These are phyloP conservation scores for Salisapilia sapeloensis DNA, from an alignment of 352 stramenopile species.

Conservation along the genomic window DNA sequence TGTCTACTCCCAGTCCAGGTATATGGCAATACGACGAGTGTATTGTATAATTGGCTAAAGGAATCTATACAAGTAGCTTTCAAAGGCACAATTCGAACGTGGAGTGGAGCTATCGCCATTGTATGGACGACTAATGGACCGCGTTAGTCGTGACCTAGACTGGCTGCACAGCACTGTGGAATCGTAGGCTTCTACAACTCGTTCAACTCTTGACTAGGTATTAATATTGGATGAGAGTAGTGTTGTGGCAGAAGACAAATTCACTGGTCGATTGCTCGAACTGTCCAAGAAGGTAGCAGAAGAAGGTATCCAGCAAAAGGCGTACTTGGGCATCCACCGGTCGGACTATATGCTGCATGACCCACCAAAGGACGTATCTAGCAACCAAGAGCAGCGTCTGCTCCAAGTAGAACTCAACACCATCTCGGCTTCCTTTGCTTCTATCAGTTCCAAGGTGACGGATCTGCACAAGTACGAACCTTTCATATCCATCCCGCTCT, in stretches of 20 bases:
- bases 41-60: not conserved
- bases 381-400: conserved; percentile 47
- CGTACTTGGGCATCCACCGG: conserved; percentile 79
- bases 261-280: conserved; percentile 63
- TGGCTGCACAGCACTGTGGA: conserved; percentile 61
- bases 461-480: conserved; percentile 77
- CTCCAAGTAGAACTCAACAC: conserved; percentile 97
- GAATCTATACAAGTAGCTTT: conserved; percentile 8
- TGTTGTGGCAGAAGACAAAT: conserved; percentile 74
- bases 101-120: conserved; percentile 45
- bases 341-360: conserved; percentile 94
- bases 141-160: conserved; percentile 57
- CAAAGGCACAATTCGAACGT: conserved; percentile 38
- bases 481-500: conserved; percentile 1
- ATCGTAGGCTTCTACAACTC: conserved; percentile 5
- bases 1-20: conserved; percentile 48
- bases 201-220: not conserved
- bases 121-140: conserved; percentile 63
- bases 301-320: conserved; percentile 62
- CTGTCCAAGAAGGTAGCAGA: conserved; percentile 55
- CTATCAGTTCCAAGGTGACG: conserved; percentile 85
- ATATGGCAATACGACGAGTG: too few species aligned
- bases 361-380: conserved; percentile 11
- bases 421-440: conserved; percentile 95
- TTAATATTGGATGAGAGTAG: conserved; percentile 4